Percentiles rank a stretch among this genome's conserved stretches.
Conservation (phyloP, 2,329 filamentous ascomycete genomes). For the Domatiomyces globalis region DNA sequence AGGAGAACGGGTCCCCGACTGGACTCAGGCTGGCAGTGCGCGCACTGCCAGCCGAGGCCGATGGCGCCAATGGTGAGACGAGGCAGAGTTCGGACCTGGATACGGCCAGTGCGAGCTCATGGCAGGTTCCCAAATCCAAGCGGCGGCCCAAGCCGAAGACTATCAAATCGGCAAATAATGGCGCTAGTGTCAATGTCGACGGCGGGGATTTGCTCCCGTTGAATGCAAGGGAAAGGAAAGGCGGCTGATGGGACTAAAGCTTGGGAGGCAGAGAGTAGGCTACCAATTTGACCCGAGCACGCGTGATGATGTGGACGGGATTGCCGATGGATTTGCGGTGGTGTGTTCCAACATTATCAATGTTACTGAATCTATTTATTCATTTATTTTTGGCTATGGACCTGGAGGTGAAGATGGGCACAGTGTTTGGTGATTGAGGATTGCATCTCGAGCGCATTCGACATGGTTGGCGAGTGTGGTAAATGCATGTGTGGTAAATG, state of each 20-base stretch:
- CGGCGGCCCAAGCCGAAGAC: slow-evolving; percentile 30
- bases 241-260: slow-evolving; percentile 24
- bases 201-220: slow-evolving; percentile 27
- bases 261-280: background rate
- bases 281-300: background rate
- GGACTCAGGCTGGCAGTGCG: background rate
- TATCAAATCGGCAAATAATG: slow-evolving; percentile 24
- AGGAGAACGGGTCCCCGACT: background rate
- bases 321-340: too few relatives aligned
- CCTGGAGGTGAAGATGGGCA: slow-evolving; percentile 12
- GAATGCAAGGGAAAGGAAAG: slow-evolving; percentile 33
- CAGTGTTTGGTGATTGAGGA: slow-evolving; percentile 2
- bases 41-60: background rate
- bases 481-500: background rate
- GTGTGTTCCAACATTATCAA: background rate
- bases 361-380: slow-evolving; percentile 9
- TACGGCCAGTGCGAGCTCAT: slow-evolving; percentile 12
- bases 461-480: background rate
- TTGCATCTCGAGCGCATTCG: background rate
- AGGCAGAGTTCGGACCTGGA: background rate
- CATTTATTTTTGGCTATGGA: slow-evolving; percentile 15
- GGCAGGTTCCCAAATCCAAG: slow-evolving; percentile 32
- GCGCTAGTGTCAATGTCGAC: slow-evolving; percentile 18
- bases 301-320: too few relatives aligned
- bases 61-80: background rate